Conservation (phyloP, 1,284 basidiomycete species). For the Papiliotrema fonsecae region DNA sequence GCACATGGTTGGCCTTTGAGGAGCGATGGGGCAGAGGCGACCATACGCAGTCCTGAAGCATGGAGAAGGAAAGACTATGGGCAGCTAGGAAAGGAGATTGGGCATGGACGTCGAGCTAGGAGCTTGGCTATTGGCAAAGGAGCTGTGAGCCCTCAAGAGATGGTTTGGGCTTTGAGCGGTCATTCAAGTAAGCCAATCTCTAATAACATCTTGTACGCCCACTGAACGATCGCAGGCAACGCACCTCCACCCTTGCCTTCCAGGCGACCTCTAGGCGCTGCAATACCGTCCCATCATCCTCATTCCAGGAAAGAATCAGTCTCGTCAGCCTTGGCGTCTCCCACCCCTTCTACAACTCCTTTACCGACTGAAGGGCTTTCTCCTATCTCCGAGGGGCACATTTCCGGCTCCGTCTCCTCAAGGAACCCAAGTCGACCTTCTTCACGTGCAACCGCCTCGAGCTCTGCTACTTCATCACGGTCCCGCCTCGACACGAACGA, state of each 20-base stretch:
- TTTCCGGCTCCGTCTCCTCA: not conserved
- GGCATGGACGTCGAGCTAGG: conserved; percentile 26
- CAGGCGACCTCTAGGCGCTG: conserved; percentile 15
- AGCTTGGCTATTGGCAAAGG: conserved; percentile 39
- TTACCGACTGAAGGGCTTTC: too few relatives aligned
- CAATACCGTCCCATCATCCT: conserved; percentile 32
- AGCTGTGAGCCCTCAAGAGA: conserved; percentile 39
- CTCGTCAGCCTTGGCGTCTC: conserved; percentile 15
- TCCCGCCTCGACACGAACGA: conserved; percentile 6
- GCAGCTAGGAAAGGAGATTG: conserved; percentile 4
- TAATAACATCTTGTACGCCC: not conserved
- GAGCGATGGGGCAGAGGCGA: conserved; percentile 8
- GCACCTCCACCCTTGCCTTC: conserved; percentile 32
- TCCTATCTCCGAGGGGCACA: too few relatives aligned
- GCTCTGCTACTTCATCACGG: conserved; percentile 3
- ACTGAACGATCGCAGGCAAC: conserved; percentile 4
- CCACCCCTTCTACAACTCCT: conserved; percentile 7
- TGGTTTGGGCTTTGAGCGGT: conserved; percentile 40
- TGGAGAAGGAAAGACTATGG: conserved; percentile 16
- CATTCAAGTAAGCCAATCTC: conserved; percentile 13
- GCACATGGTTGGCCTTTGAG: conserved; percentile 24
- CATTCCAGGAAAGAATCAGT: conserved; percentile 44
- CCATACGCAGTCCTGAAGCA: conserved; percentile 29
- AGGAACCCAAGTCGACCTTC: conserved; percentile 4
- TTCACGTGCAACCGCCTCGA: not conserved